These are phyloP conservation scores for Anisodus acutangulus DNA, from an alignment of 257 asterid genomes.

Conservation along the genomic window DNA sequence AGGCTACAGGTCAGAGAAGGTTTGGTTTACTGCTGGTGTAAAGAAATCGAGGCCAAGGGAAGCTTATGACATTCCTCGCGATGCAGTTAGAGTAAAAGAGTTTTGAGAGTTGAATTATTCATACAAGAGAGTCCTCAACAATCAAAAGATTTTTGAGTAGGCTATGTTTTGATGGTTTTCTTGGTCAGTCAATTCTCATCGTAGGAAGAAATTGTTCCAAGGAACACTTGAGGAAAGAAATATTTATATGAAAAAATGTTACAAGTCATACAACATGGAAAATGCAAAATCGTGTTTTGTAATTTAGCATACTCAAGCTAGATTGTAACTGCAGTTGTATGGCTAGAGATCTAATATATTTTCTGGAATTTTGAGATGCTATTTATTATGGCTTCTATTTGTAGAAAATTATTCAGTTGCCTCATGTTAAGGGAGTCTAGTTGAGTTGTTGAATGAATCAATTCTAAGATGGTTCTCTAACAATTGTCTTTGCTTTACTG, in stretches of 20 bases:
- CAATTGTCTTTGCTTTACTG: neutral
- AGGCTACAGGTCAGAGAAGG: slow-evolving; percentile 66
- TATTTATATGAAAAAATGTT: neutral
- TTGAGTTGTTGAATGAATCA: slow-evolving; percentile 14
- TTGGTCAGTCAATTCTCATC: neutral
- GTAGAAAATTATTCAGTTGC: slow-evolving; percentile 6
- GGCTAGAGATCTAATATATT: neutral
- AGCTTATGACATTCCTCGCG: slow-evolving; percentile 61
- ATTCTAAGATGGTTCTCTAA: slow-evolving; percentile 10
- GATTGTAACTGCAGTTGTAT: neutral
- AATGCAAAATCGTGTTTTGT: slow-evolving; percentile 1
- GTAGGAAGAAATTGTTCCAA: neutral
- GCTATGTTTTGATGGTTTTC: neutral
- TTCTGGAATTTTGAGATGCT: neutral
- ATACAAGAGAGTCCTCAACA: neutral
- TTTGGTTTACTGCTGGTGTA: slow-evolving; percentile 79
- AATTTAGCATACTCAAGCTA: neutral
- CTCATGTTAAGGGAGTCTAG: neutral
- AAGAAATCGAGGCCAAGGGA: slow-evolving; percentile 71
- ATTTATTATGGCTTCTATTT: neutral
- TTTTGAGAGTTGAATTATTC: slow-evolving; percentile 42
- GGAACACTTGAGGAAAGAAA: neutral
- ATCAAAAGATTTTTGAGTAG: slow-evolving; percentile 17
- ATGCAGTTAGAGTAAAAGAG: slow-evolving; percentile 62
- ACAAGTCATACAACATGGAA: slow-evolving; percentile 5